Percentiles rank a stretch among this genome's conserved stretches.
phyloP scores from a whole-genome alignment of 73 alveolate genomes.

The Paramecium biaurelia region DNA sequence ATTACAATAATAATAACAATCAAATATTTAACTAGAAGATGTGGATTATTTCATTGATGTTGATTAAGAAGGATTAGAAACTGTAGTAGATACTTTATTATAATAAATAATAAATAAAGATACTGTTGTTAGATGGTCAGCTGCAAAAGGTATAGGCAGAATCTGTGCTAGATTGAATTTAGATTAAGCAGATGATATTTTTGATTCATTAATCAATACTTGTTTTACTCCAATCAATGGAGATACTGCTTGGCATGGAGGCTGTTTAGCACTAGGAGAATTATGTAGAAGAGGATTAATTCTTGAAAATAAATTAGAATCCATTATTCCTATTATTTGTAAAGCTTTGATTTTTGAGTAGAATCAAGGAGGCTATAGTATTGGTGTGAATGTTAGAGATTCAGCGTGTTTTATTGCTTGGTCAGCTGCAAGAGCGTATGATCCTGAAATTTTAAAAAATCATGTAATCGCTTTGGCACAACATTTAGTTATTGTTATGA shows the following conservation, averaged over 20 bases:
- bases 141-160: slow-evolving; percentile 97
- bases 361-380: slow-evolving; percentile 74
- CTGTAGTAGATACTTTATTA: slow-evolving; percentile 78
- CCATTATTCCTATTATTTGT: slow-evolving; percentile 70
- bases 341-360: slow-evolving; percentile 62
- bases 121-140: slow-evolving; percentile 95
- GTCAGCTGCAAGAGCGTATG: slow-evolving; percentile 95
- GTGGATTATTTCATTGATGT: slow-evolving; percentile 76
- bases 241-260: slow-evolving; percentile 96
- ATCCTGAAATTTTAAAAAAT: slow-evolving; percentile 89
- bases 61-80: slow-evolving; percentile 79
- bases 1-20: slow-evolving; percentile 52
- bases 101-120: slow-evolving; percentile 87
- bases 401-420: slow-evolving; percentile 98
- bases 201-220: slow-evolving; percentile 76
- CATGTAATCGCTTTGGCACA: slow-evolving; percentile 84
- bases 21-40: slow-evolving; percentile 75
- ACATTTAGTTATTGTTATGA: slow-evolving; percentile 69
- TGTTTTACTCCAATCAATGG: slow-evolving; percentile 85
- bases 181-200: slow-evolving; percentile 93
- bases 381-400: slow-evolving; percentile 98
- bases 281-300: slow-evolving; percentile 97
- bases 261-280: slow-evolving; percentile 96
- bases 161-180: slow-evolving; percentile 86
- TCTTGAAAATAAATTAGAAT: slow-evolving; percentile 87